These are phyloP conservation scores for Leishmania tropica DNA, from an alignment of 208 protist species.

Conservation along the genomic window DNA sequence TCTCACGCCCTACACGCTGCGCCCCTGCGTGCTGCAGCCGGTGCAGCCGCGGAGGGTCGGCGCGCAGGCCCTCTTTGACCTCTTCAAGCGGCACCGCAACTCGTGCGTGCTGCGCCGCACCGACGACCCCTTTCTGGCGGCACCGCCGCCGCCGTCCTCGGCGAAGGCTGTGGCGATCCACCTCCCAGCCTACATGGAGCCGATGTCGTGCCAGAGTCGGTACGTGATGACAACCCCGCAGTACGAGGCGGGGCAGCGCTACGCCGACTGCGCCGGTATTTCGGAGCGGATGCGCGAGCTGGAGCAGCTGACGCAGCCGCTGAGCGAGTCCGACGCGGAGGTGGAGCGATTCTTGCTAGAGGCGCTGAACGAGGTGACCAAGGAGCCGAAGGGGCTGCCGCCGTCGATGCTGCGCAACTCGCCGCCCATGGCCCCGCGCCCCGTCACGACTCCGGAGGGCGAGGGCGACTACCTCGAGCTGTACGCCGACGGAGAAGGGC, in stretches of 20 bases:
- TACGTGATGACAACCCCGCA: conserved; percentile 66
- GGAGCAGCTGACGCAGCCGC: conserved; percentile 41
- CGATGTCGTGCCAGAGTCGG: conserved; percentile 59
- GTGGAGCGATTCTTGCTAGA: conserved; percentile 50
- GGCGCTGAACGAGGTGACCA: conserved; percentile 59
- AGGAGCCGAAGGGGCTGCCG: conserved; percentile 42
- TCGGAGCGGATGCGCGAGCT: conserved; percentile 52
- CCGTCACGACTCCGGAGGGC: not conserved
- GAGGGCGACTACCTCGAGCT: conserved; percentile 48
- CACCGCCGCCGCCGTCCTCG: not conserved
- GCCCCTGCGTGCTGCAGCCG: conserved; percentile 62
- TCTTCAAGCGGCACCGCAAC: conserved; percentile 59
- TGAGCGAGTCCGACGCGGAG: conserved; percentile 60
- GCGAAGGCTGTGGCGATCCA: conserved; percentile 14
- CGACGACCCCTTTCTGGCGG: conserved; percentile 55
- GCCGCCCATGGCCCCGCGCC: conserved; percentile 37
- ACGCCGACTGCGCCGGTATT: conserved; percentile 50
- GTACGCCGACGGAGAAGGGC: conserved; percentile 78
- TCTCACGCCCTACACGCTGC: conserved; percentile 48
- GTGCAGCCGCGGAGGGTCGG: conserved; percentile 39
- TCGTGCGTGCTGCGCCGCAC: conserved; percentile 71
- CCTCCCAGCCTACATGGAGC: conserved; percentile 56
- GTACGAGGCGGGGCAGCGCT: conserved; percentile 55
- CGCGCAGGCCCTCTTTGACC: conserved; percentile 53
- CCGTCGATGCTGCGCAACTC: conserved; percentile 44